Evolutionary conservation across 306 rosid genomes (phyloP), one percentile per base, ranked within the genome.

Genomic region (Rosa persica): DNA sequence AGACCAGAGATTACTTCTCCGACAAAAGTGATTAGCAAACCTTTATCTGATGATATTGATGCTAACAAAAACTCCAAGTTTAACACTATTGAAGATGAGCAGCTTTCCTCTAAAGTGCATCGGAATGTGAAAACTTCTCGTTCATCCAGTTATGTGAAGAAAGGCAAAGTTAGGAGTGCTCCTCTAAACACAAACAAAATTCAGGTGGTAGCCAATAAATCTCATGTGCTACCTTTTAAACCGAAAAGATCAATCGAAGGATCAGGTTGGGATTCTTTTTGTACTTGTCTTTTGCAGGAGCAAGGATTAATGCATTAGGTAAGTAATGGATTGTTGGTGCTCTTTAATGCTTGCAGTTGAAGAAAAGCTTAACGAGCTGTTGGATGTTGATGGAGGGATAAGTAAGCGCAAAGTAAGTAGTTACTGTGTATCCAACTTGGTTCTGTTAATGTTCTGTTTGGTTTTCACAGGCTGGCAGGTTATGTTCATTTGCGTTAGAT

Each of bases 341-440:
- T 81, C 78, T 83, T 79, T 27, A 55, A 74, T 82, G 60, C 77
- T 84, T 89, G 85, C 93, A 96, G 99, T 96, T 79, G 96, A 96
- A 83, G 98, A 84, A 88, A 96, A 91, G 84, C 99, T 96, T 83
- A 93, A 88, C 27, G 99, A 93, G 84, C 83, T 96, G 85, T 81
- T 96, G 83, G 99, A 96, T 88, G 87, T 79, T 74, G 91, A 89
- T 62, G 99, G 99, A 42, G 99, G 99, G 76, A 89, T 96, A 78
- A 96, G 98, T 89, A 93, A 90, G 81, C 85, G 98, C 87, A 96
- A 91, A 81, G 99, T 93, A 86, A 85, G 99, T 83, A 43, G 44
- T 62, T 67, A 30, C 49, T 61, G 23, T 19, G 38, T 67, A 25
- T 27, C 57, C 79, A 55, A 43, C 71, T 39, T 19, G 5, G 44